Evolutionary conservation across 345 rosid species (phyloP), one percentile per base, ranked within the genome.

Genomic region (Barbarea vulgaris): DNA sequence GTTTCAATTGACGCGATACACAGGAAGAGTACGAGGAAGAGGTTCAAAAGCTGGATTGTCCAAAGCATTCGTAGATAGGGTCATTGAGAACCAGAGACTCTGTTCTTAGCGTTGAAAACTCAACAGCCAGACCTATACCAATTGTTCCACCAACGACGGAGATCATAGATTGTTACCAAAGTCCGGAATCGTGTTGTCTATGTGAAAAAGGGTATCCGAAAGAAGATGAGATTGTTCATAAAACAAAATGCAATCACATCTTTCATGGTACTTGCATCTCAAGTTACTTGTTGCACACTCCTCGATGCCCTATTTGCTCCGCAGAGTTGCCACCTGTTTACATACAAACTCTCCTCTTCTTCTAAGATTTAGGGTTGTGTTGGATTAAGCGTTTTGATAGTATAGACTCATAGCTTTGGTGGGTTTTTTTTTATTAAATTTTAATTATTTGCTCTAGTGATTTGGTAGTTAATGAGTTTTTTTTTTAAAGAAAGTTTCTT

Each of bases 221-320:
- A 44, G 39, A 64, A 64, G n/a, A 33, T 5, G 77, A 64, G 25
- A 55, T 64, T 44, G 63, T 63, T 41, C 55, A 37, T 33, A 72
- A 28, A 62, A 62, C 69, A 51, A 72, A 7, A 51, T 73, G n/a
- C n/a, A n/a, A n/a, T n/a, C n/a, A n/a, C n/a, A n/a, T n/a, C 25
- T 73, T 73, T 42, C 70, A 72, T n/a, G 64, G 1, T 2, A 41
- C 27, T 30, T 73, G 64, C 54, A 73, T 54, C 10, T 73, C 64
- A 3, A 13, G 46, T 41, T 28, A 73, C 63, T 73, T 73, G 63
- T 15, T 39, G 5, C 17, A 3, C 33, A 52, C 33, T 52, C 62
- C 54, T 52, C 41, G 10, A 0, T 72, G 76, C 3, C 61, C 52
- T 24, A 1, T 60, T 48, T 71, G 68, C 50, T 48, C 51, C 2